These are phyloP conservation scores for Thymus mandschuricus DNA, from an alignment of 257 asterid genomes.

Conservation along the genomic window DNA sequence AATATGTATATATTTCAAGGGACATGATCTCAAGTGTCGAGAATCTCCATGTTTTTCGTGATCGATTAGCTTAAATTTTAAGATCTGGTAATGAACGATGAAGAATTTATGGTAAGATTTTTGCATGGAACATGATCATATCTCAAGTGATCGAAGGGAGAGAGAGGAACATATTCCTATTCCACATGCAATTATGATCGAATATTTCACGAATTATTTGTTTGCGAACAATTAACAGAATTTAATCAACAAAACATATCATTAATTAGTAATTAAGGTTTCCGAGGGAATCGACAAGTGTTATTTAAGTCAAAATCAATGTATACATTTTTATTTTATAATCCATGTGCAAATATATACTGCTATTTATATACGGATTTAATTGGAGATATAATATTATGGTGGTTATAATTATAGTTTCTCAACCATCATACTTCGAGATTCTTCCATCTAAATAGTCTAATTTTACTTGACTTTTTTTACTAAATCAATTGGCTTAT, in stretches of 20 bases:
- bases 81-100: not conserved
- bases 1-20: no score
- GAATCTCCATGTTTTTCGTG: no score
- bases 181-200: constrained; percentile 1
- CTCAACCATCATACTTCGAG: no score
- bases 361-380: not conserved
- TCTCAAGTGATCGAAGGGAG: not conserved
- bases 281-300: not conserved
- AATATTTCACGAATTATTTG: constrained; percentile 14
- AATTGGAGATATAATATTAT: constrained; percentile 8
- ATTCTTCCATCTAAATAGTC: no score
- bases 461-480: no score
- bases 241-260: not conserved
- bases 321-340: no score
- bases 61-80: no score
- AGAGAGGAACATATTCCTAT: not conserved
- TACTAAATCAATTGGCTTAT: no score
- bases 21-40: no score
- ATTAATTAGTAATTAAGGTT: not conserved
- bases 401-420: not conserved
- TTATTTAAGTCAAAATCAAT: not conserved
- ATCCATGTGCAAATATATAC: constrained; percentile 24
- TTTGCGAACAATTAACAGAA: not conserved
- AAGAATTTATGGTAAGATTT: not conserved
- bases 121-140: no score